A percentile compares a stretch with the other conserved stretches of the same genome.
Evolutionary conservation across 768 basidiomycete species (phyloP).

Genomic region (Termitomyces sp.): DNA sequence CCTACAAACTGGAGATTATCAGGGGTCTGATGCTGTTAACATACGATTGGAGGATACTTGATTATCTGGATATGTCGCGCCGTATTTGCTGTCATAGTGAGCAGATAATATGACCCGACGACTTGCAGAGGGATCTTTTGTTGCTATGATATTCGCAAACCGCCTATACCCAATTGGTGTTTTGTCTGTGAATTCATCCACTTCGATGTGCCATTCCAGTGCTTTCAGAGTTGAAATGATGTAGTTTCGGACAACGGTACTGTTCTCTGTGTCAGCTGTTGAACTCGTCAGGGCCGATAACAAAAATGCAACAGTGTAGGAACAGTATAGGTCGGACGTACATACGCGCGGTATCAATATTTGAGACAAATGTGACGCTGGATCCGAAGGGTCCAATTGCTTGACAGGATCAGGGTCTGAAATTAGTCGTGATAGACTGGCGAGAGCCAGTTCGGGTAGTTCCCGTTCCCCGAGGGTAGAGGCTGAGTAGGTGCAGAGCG

Average conservation of each 20-base stretch:
- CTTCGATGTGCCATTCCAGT: conserved; percentile 84
- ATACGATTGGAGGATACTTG: conserved; percentile 45
- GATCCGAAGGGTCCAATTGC: conserved; percentile 61
- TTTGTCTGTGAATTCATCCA: conserved; percentile 69
- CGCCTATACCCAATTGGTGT: conserved; percentile 79
- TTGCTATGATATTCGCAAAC: conserved; percentile 92
- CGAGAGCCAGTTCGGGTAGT: conserved; percentile 40
- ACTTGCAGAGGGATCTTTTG: conserved; percentile 84
- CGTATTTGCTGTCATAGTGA: conserved; percentile 93
- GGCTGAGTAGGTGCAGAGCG: conserved; percentile 24
- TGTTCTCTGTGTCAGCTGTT: conserved; percentile 69
- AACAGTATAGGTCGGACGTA: conserved; percentile 29
- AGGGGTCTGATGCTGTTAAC: neutral
- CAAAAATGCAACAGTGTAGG: neutral
- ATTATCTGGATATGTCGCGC: conserved; percentile 60
- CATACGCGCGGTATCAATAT: conserved; percentile 83
- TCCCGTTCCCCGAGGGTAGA: conserved; percentile 35
- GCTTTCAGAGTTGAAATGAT: conserved; percentile 66
- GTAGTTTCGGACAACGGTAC: conserved; percentile 77
- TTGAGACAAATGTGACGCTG: conserved; percentile 71
- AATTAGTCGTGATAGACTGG: conserved; percentile 46
- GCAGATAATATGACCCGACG: conserved; percentile 84
- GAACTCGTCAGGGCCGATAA: neutral
- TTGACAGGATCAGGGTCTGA: conserved; percentile 57
- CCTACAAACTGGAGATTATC: conserved; percentile 75